Evolutionary conservation across 768 basidiomycete genomes (phyloP).

Genomic region (Tylopilus subfusipes): DNA sequence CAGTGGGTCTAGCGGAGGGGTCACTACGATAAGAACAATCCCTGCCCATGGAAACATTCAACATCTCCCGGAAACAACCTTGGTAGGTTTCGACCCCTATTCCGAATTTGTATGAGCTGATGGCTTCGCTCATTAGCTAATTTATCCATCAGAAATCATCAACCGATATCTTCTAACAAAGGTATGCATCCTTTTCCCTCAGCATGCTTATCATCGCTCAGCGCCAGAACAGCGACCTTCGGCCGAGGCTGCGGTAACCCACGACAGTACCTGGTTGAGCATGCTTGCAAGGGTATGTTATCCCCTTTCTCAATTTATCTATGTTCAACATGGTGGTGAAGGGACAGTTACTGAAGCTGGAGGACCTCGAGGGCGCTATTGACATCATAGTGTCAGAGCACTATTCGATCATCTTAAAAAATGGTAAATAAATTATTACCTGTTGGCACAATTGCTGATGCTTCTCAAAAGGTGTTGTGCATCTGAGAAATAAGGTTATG

Average conservation of each 20-base stretch:
- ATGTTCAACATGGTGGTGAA: not conserved
- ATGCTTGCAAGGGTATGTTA: not conserved
- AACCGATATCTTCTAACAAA: not conserved
- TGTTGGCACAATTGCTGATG: not conserved
- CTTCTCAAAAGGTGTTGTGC: not conserved
- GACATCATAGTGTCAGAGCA: not conserved
- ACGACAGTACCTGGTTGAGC: not conserved
- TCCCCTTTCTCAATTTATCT: not conserved
- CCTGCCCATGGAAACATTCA: not conserved
- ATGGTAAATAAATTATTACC: not conserved
- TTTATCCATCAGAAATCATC: not conserved
- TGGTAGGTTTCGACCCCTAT: not conserved
- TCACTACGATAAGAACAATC: too few species aligned
- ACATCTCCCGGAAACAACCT: not conserved
- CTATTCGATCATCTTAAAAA: not conserved
- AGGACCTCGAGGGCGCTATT: not conserved
- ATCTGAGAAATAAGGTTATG: not conserved
- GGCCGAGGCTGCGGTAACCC: not conserved
- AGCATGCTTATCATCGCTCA: not conserved
- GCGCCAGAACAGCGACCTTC: not conserved
- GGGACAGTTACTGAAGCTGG: not conserved
- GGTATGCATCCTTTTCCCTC: not conserved
- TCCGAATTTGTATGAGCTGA: not conserved
- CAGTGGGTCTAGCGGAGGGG: too few species aligned
- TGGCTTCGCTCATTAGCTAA: not conserved